phyloP scores from a whole-genome alignment of 345 rosid genomes.

The Boechera divaricarpa region DNA sequence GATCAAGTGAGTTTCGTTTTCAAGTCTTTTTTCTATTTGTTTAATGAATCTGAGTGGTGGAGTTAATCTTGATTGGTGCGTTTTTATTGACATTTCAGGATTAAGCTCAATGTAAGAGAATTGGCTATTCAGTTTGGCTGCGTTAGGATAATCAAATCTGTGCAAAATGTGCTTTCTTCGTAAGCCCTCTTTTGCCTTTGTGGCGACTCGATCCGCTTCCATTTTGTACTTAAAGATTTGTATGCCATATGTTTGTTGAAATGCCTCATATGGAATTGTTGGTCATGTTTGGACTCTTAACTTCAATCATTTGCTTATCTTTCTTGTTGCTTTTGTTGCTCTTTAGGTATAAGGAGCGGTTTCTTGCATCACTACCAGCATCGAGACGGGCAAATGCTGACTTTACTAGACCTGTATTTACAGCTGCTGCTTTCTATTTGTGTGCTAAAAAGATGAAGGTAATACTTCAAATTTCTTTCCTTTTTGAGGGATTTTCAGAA shows the following conservation, averaged over 20 bases:
- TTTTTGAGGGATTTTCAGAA: not conserved
- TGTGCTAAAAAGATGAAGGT: slow-evolving; percentile 88
- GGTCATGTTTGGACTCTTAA: not conserved
- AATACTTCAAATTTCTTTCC: not conserved
- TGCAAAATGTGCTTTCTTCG: slow-evolving; percentile 68
- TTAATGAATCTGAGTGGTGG: not conserved
- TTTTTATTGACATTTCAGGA: slow-evolving; percentile 48
- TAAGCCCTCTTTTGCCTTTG: slow-evolving; percentile 49
- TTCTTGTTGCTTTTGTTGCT: slow-evolving; percentile 8
- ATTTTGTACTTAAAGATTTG: not conserved
- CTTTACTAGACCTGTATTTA: slow-evolving; percentile 78
- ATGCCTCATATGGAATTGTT: slow-evolving; percentile 38
- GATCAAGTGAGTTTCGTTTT: slow-evolving; percentile 61
- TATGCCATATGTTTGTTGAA: slow-evolving; percentile 50
- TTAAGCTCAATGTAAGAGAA: slow-evolving; percentile 71
- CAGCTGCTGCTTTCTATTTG: slow-evolving; percentile 87
- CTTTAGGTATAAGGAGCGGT: slow-evolving; percentile 78
- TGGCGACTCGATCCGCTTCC: not conserved
- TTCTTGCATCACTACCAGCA: slow-evolving; percentile 73
- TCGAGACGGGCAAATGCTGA: slow-evolving; percentile 76
- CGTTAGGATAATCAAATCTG: slow-evolving; percentile 81
- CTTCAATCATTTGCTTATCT: not conserved
- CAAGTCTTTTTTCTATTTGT: not conserved
- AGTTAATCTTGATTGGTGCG: slow-evolving; percentile 11
- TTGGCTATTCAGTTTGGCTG: slow-evolving; percentile 92